These are phyloP conservation scores for Blepharisma undulans DNA, from an alignment of 169 alveolate genomes.

Conservation along the genomic window DNA sequence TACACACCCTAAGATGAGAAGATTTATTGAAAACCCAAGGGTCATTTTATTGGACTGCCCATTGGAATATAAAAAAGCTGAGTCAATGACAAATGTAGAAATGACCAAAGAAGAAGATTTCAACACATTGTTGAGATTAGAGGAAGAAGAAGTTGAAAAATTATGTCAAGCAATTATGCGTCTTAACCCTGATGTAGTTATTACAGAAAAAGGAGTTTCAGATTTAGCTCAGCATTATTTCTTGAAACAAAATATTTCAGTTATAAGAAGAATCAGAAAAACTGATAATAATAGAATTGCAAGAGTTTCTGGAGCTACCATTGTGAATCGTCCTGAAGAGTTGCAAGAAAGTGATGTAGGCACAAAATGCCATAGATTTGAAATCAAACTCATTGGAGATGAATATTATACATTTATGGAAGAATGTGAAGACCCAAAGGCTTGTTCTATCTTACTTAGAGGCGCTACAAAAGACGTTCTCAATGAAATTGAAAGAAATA, in stretches of 20 bases:
- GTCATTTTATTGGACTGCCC: slow-evolving; percentile 97
- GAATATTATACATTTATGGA: slow-evolving; percentile 87
- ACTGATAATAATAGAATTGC: slow-evolving; percentile 98
- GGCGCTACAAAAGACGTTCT: slow-evolving; percentile 99
- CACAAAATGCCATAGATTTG: slow-evolving; percentile 94
- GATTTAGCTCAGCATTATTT: slow-evolving; percentile 97
- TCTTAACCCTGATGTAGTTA: slow-evolving; percentile 95
- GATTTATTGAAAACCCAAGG: slow-evolving; percentile 94
- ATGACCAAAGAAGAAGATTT: slow-evolving; percentile 96
- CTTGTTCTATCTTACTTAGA: slow-evolving; percentile 97
- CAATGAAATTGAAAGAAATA: slow-evolving; percentile 96
- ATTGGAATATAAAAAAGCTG: slow-evolving; percentile 98
- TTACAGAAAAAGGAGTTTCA: slow-evolving; percentile 98
- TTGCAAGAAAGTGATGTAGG: slow-evolving; percentile 93
- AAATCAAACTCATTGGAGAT: slow-evolving; percentile 93
- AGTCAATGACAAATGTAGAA: slow-evolving; percentile 96
- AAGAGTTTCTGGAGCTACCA: slow-evolving; percentile 96
- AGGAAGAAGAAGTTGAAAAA: slow-evolving; percentile 95
- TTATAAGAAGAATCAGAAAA: slow-evolving; percentile 92
- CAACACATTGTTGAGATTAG: slow-evolving; percentile 93
- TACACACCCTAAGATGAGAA: slow-evolving; percentile 98
- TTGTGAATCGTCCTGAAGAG: slow-evolving; percentile 98
- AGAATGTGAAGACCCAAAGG: slow-evolving; percentile 93
- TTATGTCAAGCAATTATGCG: slow-evolving; percentile 95
- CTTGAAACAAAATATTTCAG: slow-evolving; percentile 93